These are phyloP conservation scores for Aspergillus nidulans DNA, from an alignment of 495 filamentous ascomycete species.

Conservation along the genomic window DNA sequence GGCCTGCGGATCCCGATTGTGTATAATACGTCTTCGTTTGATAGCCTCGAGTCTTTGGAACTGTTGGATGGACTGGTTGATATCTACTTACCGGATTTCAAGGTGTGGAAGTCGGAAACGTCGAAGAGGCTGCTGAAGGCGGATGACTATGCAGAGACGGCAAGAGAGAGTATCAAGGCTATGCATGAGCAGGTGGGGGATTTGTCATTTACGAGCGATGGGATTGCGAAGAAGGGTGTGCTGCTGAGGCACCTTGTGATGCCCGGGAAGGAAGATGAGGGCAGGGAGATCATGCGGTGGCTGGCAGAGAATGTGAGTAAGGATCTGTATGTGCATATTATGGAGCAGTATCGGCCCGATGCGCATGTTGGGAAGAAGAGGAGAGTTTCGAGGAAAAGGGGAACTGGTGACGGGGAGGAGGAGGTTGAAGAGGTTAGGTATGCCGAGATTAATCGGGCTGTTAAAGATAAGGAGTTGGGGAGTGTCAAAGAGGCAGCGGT, in stretches of 20 bases:
- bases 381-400: conserved; percentile 18
- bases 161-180: conserved; percentile 64
- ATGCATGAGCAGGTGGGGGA: conserved; percentile 78
- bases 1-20: conserved; percentile 66
- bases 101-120: conserved; percentile 60
- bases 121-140: conserved; percentile 69
- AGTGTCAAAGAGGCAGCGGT: conserved; percentile 59
- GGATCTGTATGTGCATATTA: conserved; percentile 67
- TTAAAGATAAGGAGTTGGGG: conserved; percentile 57
- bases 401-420: conserved; percentile 19
- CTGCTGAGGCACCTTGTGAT: conserved; percentile 73
- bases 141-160: conserved; percentile 62
- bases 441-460: conserved; percentile 69
- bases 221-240: conserved; percentile 68
- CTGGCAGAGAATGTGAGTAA: conserved; percentile 60
- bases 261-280: conserved; percentile 67
- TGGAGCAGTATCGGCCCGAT: conserved; percentile 75
- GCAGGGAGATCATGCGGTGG: conserved; percentile 63
- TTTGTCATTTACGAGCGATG: conserved; percentile 69
- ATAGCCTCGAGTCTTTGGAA: conserved; percentile 60
- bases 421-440: conserved; percentile 53
- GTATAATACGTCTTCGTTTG: conserved; percentile 75
- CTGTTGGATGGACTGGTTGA: conserved; percentile 71
- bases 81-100: conserved; percentile 77
- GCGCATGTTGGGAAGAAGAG: conserved; percentile 69